Conservation (phyloP, 1,284 basidiomycete genomes). For the Puccinia horiana region DNA sequence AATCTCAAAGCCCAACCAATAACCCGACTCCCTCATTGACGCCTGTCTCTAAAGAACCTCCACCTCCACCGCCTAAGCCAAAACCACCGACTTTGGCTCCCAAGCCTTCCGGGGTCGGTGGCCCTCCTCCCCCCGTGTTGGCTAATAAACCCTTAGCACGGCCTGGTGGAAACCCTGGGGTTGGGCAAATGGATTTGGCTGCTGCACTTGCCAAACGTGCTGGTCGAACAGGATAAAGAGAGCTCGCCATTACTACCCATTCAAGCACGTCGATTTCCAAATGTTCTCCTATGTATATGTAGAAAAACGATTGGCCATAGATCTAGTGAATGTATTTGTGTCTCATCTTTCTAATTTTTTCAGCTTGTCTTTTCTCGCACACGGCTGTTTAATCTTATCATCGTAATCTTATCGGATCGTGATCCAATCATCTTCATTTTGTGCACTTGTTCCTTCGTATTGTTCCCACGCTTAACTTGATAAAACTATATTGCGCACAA, state of each 20-base stretch:
- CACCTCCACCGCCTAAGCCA: slow-evolving; percentile 60
- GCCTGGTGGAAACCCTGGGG: slow-evolving; percentile 64
- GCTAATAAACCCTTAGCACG: slow-evolving; percentile 64
- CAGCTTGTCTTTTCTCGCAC: neutral
- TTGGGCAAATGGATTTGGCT: slow-evolving; percentile 77
- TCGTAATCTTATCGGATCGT: neutral
- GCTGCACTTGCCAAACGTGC: slow-evolving; percentile 60
- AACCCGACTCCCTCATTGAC: neutral
- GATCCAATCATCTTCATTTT: neutral
- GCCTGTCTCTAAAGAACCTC: slow-evolving; percentile 44
- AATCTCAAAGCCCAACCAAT: neutral
- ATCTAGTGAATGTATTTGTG: neutral
- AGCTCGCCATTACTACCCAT: neutral
- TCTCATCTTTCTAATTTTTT: neutral
- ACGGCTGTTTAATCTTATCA: neutral
- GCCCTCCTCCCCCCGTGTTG: slow-evolving; percentile 60
- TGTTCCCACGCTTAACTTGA: neutral
- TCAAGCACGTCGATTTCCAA: neutral
- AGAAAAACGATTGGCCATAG: neutral
- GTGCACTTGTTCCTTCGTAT: neutral
- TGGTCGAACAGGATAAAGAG: slow-evolving; percentile 29
- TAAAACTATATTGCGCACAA: neutral
- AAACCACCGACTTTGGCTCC: slow-evolving; percentile 61
- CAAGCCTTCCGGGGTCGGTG: slow-evolving; percentile 58
- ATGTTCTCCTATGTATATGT: neutral